Evolutionary conservation across 2,329 filamentous ascomycete species (phyloP).

Genomic region (Madurella mycetomatis): DNA sequence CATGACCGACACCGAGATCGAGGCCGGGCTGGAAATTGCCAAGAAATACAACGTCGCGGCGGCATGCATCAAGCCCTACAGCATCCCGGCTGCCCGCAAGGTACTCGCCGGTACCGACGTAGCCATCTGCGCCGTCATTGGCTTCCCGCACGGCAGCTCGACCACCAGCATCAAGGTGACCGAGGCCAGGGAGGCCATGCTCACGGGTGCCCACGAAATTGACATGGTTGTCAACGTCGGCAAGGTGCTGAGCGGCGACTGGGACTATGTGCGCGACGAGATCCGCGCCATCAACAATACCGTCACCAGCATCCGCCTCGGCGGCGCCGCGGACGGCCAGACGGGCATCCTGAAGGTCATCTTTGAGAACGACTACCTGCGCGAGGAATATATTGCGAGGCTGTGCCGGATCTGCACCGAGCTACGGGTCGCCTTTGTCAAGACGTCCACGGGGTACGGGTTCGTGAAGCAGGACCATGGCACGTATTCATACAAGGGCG

Average conservation of each 20-base stretch:
- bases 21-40: conserved; percentile 44
- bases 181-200: conserved; percentile 46
- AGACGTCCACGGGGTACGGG: conserved; percentile 58
- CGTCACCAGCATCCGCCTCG: conserved; percentile 34
- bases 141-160: conserved; percentile 57
- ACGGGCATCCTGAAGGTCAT: conserved; percentile 50
- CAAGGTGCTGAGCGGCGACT: conserved; percentile 52
- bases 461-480: conserved; percentile 53
- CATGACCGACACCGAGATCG: conserved; percentile 53
- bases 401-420: conserved; percentile 53
- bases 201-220: conserved; percentile 49
- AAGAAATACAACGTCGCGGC: conserved; percentile 48
- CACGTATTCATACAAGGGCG: conserved; percentile 49
- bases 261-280: conserved; percentile 52
- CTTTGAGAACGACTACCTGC: conserved; percentile 57
- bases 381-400: conserved; percentile 44
- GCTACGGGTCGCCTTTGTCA: conserved; percentile 51
- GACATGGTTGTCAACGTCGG: conserved; percentile 61
- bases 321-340: neutral
- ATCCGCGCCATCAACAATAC: conserved; percentile 47
- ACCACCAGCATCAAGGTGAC: conserved; percentile 50
- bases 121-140: conserved; percentile 53
- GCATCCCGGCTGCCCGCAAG: conserved; percentile 44
- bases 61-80: conserved; percentile 56
- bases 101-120: conserved; percentile 47